phyloP scores from a whole-genome alignment of 352 stramenopile species.

The Discostella stelligera region DNA sequence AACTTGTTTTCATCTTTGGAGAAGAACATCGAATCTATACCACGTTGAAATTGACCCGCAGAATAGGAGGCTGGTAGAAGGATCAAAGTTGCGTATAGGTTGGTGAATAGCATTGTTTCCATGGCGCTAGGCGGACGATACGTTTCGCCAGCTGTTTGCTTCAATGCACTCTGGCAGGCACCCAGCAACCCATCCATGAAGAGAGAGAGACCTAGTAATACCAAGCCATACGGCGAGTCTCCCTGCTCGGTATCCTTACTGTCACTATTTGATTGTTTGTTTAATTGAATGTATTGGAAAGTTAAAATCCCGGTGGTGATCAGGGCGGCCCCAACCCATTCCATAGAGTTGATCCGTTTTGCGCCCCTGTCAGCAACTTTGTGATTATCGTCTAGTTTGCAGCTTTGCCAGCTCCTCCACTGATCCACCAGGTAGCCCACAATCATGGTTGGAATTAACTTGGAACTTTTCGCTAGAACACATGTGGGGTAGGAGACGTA shows the following conservation, averaged over 20 bases:
- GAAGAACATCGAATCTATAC: constrained; percentile 39
- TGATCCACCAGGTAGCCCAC: constrained; percentile 53
- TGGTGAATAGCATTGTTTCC: constrained; percentile 81
- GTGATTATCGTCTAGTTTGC: background rate
- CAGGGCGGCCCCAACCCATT: constrained; percentile 69
- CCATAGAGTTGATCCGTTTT: constrained; percentile 37
- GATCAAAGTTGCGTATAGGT: constrained; percentile 70
- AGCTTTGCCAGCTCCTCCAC: constrained; percentile 12
- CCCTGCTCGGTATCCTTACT: constrained; percentile 12
- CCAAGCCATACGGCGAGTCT: constrained; percentile 58
- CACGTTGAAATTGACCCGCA: constrained; percentile 60
- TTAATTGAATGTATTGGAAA: constrained; percentile 73
- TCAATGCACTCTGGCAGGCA: constrained; percentile 73
- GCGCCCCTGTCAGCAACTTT: background rate
- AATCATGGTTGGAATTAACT: constrained; percentile 80
- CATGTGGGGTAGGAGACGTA: constrained; percentile 80
- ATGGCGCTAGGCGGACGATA: constrained; percentile 65
- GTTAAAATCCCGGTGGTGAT: constrained; percentile 75
- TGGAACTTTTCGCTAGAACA: constrained; percentile 78
- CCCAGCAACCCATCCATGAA: constrained; percentile 75
- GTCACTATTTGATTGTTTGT: constrained; percentile 24
- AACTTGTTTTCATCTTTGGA: constrained; percentile 17
- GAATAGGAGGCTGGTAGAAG: constrained; percentile 62
- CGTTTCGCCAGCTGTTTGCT: constrained; percentile 32
- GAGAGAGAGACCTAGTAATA: constrained; percentile 62